Evolutionary conservation across 305 asterid species (phyloP), one percentile per base, ranked within the genome.

Genomic region (Fraxinus nigra): DNA sequence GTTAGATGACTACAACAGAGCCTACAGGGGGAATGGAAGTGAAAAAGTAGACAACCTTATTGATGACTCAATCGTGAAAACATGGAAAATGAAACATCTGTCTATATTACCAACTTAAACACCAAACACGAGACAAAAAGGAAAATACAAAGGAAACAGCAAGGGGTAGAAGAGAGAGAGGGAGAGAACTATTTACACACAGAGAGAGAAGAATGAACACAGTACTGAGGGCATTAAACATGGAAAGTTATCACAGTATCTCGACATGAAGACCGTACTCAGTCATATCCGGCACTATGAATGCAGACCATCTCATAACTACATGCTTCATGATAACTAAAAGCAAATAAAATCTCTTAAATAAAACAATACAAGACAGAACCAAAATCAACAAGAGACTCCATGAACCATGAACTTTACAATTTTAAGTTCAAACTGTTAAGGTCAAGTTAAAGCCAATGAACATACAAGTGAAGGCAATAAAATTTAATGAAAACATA

Each of bases 211-310:
- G 35, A 35, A 46, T 24, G n/a, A 43, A 82, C 78, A 79, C n/a
- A 28, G 32, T 69, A 59, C 16, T 18, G 76, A 46, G 14, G 24
- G 43, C 59, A n/a, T 10, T 18, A 8, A 37, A 20, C 38, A 70
- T 14, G 67, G 69, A 24, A 26, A 48, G 43, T 20, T 46, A 48
- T 14, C 38, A 24, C 16, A 5, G 38, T 1, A 46, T 46, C 18
- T 40, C 22, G 28, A 33, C 24, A 78, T 18, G 6, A 1, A 54
- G 30, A 33, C 61, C 56, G 22, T 51, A 6, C 74, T 81, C 73
- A 11, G 86, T 78, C 74, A 33, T 18, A 38, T 18, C 43, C 75
- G 16, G 56, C 5, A 11, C 78, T 28, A 34, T 38, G 74, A 80
- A 24, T 9, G 24, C 28, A 78, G 26, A 48, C 10, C 40, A 28